Percentiles rank a stretch among this genome's conserved stretches.
Evolutionary conservation across 75 land plant genomes (phyloP).

Genomic region (Picea glauca): DNA sequence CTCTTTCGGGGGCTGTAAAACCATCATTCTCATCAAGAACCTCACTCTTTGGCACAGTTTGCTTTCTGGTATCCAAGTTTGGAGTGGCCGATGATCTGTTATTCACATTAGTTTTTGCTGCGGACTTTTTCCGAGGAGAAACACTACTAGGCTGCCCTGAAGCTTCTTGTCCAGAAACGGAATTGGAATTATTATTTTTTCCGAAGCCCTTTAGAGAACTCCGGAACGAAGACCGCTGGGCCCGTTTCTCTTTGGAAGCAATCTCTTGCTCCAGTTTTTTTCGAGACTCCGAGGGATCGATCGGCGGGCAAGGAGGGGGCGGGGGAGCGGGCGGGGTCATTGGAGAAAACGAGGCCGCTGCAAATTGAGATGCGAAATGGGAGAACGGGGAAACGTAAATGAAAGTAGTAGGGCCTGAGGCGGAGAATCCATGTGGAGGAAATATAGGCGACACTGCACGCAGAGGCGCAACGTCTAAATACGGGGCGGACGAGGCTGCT

Average conservation of each 20-base stretch:
- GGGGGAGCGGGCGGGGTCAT: neutral
- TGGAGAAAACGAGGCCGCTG: slow-evolving; percentile 28
- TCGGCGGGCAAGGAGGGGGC: neutral
- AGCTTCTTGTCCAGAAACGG: neutral
- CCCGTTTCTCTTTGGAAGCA: neutral
- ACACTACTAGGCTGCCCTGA: neutral
- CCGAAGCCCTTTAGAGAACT: neutral
- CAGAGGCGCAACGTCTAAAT: slow-evolving; percentile 46
- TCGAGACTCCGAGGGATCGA: slow-evolving; percentile 5
- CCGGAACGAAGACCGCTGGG: neutral
- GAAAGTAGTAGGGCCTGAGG: slow-evolving; percentile 10
- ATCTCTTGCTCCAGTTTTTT: neutral
- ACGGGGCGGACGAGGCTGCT: neutral
- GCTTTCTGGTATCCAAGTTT: neutral
- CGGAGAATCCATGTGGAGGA: slow-evolving; percentile 13
- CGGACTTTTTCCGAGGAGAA: neutral
- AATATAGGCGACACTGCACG: slow-evolving; percentile 36
- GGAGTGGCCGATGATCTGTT: neutral
- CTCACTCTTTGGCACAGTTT: slow-evolving; percentile 1
- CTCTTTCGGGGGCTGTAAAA: neutral
- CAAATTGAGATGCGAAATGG: slow-evolving; percentile 24
- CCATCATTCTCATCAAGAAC: neutral
- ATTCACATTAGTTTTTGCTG: neutral
- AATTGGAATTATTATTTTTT: neutral
- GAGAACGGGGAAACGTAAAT: slow-evolving; percentile 12